Evolutionary conservation across 768 basidiomycete genomes (phyloP), one percentile per base, ranked within the genome.

Genomic region (Baorangia bicolor): DNA sequence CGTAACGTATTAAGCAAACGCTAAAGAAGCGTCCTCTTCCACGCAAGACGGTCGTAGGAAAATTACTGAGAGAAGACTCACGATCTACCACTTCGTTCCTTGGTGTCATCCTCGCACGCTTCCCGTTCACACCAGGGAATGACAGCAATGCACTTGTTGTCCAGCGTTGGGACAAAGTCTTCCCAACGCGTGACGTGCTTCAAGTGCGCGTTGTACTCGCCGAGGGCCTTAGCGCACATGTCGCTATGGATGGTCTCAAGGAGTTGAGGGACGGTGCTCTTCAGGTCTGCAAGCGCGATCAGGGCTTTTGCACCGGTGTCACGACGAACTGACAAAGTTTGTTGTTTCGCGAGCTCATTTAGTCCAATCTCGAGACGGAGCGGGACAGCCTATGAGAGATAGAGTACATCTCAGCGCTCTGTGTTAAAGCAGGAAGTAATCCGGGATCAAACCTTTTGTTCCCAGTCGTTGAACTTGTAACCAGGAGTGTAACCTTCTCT

Each of bases 401-500:
- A 49, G 43, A 41, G 33, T 40, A 37, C 3, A 34, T 42, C 23
- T 37, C 20, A 31, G 37, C 5, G 2, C 41, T 45, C 9, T 12
- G 14, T 12, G 38, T 44, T 37, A 57, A 16, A 59, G 34, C 27
- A 18, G 20, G 23, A 30, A 27, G 13, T 38, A 14, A 4, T 28
- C 39, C 49, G 47, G 40, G 13, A 53, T 56, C 74, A 44, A 57
- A 90, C 93, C 85, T 96, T 92, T 75, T 98, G 89, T 77, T 99
- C 97, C 94, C 96, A 98, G 66, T 98, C 93, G 69, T 98, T 97
- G 79, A 97, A 99, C 77, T 99, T 99, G 78, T 89, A 98, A 30
- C 97, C 97, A 10, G 97, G 97, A 30, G 96, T 98, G 73, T 98
- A 97, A 9, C 91, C 94, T 4, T 98, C 97, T 56, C 96, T 78